Evolutionary conservation across 768 basidiomycete genomes (phyloP).

Genomic region (Fomitopsis pulvina): DNA sequence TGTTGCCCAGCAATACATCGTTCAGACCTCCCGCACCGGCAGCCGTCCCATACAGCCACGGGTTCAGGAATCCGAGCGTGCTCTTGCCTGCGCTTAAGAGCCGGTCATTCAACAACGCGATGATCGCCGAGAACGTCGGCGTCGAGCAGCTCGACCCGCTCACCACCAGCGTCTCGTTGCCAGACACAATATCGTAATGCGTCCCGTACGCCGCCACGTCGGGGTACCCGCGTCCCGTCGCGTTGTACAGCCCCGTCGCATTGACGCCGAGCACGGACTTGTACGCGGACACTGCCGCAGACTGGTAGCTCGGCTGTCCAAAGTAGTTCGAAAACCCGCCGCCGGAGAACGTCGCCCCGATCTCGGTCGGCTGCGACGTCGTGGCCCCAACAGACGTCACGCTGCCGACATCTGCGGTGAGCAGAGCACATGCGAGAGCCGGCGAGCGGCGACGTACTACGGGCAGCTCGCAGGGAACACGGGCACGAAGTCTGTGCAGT

Average conservation of each 20-base stretch:
- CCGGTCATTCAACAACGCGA: slow-evolving; percentile 28
- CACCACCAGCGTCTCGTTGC: slow-evolving; percentile 14
- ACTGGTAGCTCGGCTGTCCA: slow-evolving; percentile 29
- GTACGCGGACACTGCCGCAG: slow-evolving; percentile 22
- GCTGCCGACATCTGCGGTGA: slow-evolving; percentile 1
- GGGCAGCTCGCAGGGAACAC: slow-evolving; percentile 31
- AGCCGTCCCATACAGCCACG: slow-evolving; percentile 6
- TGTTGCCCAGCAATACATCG: slow-evolving; percentile 27
- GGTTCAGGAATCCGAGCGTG: slow-evolving; percentile 30
- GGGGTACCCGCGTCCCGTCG: slow-evolving; percentile 22
- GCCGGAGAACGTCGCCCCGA: slow-evolving; percentile 25
- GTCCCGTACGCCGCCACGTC: slow-evolving; percentile 28
- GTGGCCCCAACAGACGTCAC: slow-evolving; percentile 31
- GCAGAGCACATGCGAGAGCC: not conserved
- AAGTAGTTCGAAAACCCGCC: slow-evolving; percentile 38
- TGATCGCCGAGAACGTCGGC: slow-evolving; percentile 27
- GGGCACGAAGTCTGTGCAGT: slow-evolving; percentile 31
- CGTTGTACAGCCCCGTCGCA: slow-evolving; percentile 14
- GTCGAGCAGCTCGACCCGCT: slow-evolving; percentile 28
- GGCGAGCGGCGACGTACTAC: slow-evolving; percentile 15
- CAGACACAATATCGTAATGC: not conserved
- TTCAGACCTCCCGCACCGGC: slow-evolving; percentile 17
- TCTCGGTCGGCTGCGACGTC: slow-evolving; percentile 20
- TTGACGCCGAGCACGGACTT: slow-evolving; percentile 18
- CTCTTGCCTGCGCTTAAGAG: slow-evolving; percentile 24